These are phyloP conservation scores for Pelargonium australe DNA, from an alignment of 441 rosid species.

Conservation along the genomic window DNA sequence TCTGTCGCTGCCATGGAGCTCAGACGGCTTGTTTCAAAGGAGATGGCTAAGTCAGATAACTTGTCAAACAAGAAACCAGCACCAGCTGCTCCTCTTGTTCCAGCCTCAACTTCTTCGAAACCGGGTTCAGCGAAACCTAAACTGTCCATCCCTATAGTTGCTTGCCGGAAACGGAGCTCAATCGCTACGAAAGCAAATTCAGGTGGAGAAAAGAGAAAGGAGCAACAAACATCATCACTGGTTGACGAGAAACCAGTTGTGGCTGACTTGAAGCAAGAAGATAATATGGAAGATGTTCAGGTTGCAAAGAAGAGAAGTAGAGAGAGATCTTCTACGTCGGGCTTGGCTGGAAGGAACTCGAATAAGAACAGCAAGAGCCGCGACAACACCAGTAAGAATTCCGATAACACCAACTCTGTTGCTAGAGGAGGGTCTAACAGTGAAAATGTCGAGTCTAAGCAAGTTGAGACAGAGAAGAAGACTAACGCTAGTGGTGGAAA, in stretches of 20 bases:
- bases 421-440: constrained; percentile 13
- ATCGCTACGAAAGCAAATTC: constrained; percentile 26
- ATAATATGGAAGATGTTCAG: constrained; percentile 21
- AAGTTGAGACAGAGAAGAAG: constrained; percentile 29
- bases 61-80: constrained; percentile 22
- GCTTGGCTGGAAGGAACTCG: constrained; percentile 17
- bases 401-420: constrained; percentile 21
- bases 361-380: constrained; percentile 10
- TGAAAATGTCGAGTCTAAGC: constrained; percentile 20
- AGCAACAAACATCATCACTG: constrained; percentile 14
- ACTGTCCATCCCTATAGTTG: constrained; percentile 31
- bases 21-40: not conserved
- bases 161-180: constrained; percentile 48
- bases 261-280: constrained; percentile 24
- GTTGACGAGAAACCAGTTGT: constrained; percentile 28
- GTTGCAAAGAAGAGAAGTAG: constrained; percentile 26
- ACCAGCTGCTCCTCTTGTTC: not conserved
- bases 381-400: constrained; percentile 17
- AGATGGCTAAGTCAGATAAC: constrained; percentile 17
- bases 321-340: constrained; percentile 17
- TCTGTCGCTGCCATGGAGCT: not conserved
- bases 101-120: constrained; percentile 18
- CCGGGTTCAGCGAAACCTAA: constrained; percentile 26
- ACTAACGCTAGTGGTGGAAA: constrained; percentile 25
- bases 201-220: constrained; percentile 27